Conservation (phyloP, 768 basidiomycete species). For the Trametes cingulata region DNA sequence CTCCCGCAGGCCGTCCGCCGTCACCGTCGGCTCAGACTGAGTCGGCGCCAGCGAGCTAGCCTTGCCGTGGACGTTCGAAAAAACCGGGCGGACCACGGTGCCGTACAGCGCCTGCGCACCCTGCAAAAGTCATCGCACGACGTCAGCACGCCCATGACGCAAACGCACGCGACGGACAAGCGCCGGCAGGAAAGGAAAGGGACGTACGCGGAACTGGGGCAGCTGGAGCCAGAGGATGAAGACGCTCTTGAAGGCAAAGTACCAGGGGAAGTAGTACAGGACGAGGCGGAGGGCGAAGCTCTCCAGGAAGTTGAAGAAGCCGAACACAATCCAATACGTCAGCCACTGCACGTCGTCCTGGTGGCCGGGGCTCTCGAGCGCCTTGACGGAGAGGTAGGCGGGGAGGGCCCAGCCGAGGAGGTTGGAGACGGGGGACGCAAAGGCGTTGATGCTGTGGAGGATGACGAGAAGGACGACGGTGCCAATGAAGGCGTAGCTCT, state of each 20-base stretch:
- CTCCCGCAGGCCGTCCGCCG: constrained; percentile 48
- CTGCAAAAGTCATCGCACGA: constrained; percentile 38
- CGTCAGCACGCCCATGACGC: constrained; percentile 8
- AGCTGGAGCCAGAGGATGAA: constrained; percentile 94
- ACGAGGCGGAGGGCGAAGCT: constrained; percentile 79
- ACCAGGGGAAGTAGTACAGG: constrained; percentile 94
- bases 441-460: constrained; percentile 85
- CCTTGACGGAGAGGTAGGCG: constrained; percentile 93
- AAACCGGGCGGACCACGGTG: constrained; percentile 75
- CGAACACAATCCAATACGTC: constrained; percentile 97
- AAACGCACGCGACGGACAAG: constrained; percentile 17
- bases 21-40: constrained; percentile 54
- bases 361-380: constrained; percentile 82
- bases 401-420: constrained; percentile 94
- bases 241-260: constrained; percentile 88
- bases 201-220: constrained; percentile 77
- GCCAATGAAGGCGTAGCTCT: constrained; percentile 85
- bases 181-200: constrained; percentile 11
- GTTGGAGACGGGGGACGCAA: constrained; percentile 91
- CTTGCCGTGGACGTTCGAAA: constrained; percentile 57
- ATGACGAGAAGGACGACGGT: constrained; percentile 62
- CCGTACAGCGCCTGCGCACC: constrained; percentile 86
- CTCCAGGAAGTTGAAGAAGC: constrained; percentile 91
- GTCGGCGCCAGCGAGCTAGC: constrained; percentile 26
- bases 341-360: constrained; percentile 94